Evolutionary conservation across 73 alveolate genomes (phyloP).

Genomic region (Uronychia setigera): DNA sequence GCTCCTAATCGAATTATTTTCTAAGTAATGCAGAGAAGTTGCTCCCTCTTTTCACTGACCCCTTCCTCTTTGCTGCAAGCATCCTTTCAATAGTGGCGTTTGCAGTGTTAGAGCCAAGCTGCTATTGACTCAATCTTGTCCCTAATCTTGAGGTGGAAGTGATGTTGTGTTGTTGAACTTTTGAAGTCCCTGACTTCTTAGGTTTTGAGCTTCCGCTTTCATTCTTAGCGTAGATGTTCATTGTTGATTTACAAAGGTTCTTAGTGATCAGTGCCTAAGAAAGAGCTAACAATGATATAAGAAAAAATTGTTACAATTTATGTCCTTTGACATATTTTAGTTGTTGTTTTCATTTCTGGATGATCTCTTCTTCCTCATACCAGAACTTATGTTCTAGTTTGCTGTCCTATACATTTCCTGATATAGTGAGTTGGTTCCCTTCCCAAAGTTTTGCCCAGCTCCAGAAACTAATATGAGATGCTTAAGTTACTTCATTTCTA

Average conservation of each 20-base stretch:
- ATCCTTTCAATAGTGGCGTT: too few relatives aligned
- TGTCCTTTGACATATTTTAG: not conserved
- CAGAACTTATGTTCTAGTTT: not conserved
- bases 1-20: too few relatives aligned
- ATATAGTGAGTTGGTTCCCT: not conserved
- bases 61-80: too few relatives aligned
- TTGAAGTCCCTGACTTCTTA: too few relatives aligned
- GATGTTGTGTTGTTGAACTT: too few relatives aligned
- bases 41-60: too few relatives aligned
- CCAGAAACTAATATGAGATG: not conserved
- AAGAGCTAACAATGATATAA: too few relatives aligned
- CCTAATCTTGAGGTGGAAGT: too few relatives aligned
- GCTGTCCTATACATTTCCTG: not conserved
- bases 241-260: not conserved
- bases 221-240: not conserved
- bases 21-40: too few relatives aligned
- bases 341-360: not conserved
- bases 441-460: not conserved
- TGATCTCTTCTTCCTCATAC: not conserved
- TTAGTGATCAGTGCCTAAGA: not conserved
- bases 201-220: not conserved
- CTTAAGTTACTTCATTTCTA: not conserved
- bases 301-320: not conserved
- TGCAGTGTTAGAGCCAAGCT: too few relatives aligned
- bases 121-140: too few relatives aligned